Conservation (phyloP, 2,329 filamentous ascomycete genomes). For the Bimuria novae-zelandiae region DNA sequence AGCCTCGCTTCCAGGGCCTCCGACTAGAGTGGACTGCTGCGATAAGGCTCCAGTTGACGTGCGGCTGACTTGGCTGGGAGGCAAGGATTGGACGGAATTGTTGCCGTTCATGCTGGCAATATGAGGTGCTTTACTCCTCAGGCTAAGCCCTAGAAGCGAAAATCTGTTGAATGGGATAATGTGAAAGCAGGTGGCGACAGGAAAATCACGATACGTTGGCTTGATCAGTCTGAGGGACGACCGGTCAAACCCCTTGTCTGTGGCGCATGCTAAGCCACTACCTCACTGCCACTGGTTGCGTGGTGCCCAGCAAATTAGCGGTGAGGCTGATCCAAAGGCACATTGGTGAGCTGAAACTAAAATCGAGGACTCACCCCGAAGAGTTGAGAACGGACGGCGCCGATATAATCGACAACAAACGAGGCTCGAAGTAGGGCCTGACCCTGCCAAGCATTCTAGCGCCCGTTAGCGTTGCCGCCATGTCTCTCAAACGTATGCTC, state of each 20-base stretch:
- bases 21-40: constrained; percentile 20
- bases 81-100: not conserved
- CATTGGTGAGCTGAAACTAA: not conserved
- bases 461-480: constrained; percentile 1
- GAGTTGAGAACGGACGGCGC: no score
- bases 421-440: not conserved
- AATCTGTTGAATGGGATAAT: not conserved
- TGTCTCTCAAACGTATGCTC: constrained; percentile 32
- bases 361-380: not conserved
- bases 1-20: constrained; percentile 11
- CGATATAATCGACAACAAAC: no score
- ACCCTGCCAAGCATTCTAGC: constrained; percentile 16
- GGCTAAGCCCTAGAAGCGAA: not conserved
- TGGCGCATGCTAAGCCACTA: constrained; percentile 14
- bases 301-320: not conserved
- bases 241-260: constrained; percentile 8
- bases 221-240: not conserved
- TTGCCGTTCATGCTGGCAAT: not conserved
- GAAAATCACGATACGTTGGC: not conserved
- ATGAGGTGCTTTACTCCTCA: not conserved
- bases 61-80: constrained; percentile 13
- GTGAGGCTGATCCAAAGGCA: constrained; percentile 9
- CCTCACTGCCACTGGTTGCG: constrained; percentile 9
- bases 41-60: constrained; percentile 18
- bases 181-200: not conserved